Base-by-base conservation (phyloP, 805 yeast genomes). In the Yarrowia porcina region DNA sequence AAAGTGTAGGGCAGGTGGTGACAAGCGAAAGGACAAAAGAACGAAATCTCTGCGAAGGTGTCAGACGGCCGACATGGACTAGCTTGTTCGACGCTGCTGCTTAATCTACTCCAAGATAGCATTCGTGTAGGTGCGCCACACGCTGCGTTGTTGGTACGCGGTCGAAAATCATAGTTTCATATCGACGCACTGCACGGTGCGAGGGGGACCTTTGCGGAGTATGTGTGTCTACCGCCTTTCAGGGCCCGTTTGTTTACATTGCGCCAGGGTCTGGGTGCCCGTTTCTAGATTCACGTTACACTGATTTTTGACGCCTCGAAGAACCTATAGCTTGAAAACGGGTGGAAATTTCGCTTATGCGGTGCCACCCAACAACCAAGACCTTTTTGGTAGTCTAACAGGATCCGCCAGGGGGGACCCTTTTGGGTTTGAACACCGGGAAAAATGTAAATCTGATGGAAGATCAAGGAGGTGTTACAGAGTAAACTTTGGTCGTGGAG, bases 401-500 rank as follows among this genome's bases (percentile, higher is more conserved):
- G 56, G 39, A 32, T 49, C 39, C 56, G 56, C 56, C 56, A 49
- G 39, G 56, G 54, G 50, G 56, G 39, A 30, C 12, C 21, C 6
- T 21, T 32, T 21, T 21, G 27, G 21, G 56, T 49, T 49, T 32
- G 28, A 20, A 20, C 18, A 30, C 20, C 52, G 52, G 56, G 39
- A 49, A 49, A 49, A 49, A 33, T 49, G 56, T 28, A 49, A 32
- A 49, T 49, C 56, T 45, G 52, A 8, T 23, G 36, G 52, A 45
- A 45, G 52, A 45, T 45, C 52, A 30, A 45, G 52, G 52, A 45
- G 52, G 52, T 45, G 52, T 45, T 45, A 45, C 27, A 45, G 36
- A 45, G 52, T 45, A 45, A 30, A 45, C 52, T 18, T 4, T 27
- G 13, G 23, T 20, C 27, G 25, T 13, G 12, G 27, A 10, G 39